Conservation (phyloP, 2,329 filamentous ascomycete species). For the Tolypocladium cylindrosporum region DNA sequence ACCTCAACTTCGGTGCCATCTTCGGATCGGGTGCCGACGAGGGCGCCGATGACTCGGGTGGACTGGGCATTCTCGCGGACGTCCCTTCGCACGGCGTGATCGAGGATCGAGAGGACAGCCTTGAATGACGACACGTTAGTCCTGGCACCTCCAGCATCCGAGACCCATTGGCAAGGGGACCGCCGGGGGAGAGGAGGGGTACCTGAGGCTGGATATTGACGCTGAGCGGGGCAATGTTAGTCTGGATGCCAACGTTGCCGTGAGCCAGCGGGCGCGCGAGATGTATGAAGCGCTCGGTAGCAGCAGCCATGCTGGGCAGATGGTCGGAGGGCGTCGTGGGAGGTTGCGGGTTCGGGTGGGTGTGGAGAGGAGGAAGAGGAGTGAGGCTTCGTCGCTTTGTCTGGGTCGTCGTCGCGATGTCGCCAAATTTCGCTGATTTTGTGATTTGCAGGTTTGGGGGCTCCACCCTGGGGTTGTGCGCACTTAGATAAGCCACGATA, state of each 20-base stretch:
- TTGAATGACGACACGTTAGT: constrained; percentile 14
- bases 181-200: constrained; percentile 23
- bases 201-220: constrained; percentile 95
- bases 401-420: constrained; percentile 19
- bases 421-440: constrained; percentile 32
- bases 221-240: constrained; percentile 81
- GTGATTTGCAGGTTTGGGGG: constrained; percentile 31
- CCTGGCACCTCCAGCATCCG: neutral
- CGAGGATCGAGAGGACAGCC: constrained; percentile 70
- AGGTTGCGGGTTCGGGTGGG: constrained; percentile 9
- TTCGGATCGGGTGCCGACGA: constrained; percentile 87
- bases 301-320: constrained; percentile 64
- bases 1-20: constrained; percentile 96
- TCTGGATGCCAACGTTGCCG: constrained; percentile 65
- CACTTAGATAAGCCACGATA: constrained; percentile 41
- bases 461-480: constrained; percentile 38
- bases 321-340: constrained; percentile 11
- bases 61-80: constrained; percentile 60
- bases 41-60: constrained; percentile 91
- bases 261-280: constrained; percentile 87
- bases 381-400: constrained; percentile 14
- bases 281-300: constrained; percentile 82
- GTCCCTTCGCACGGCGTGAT: constrained; percentile 89
- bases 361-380: constrained; percentile 7
- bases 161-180: constrained; percentile 1